phyloP scores from a whole-genome alignment of 441 rosid genomes.

The Francoa sonchifolia region DNA sequence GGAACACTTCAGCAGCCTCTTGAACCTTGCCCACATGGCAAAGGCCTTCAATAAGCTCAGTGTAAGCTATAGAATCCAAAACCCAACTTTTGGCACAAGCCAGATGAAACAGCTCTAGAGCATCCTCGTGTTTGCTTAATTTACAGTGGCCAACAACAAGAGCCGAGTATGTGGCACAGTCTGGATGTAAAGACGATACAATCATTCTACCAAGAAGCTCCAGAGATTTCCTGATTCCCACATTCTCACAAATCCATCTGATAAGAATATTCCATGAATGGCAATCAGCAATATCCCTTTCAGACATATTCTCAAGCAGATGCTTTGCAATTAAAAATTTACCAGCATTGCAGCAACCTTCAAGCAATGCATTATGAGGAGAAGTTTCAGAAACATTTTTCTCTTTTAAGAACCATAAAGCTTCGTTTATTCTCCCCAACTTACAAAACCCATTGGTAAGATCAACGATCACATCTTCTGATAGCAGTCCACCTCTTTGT shows the following conservation, averaged over 20 bases:
- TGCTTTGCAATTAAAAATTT: slow-evolving; percentile 22
- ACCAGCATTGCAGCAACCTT: slow-evolving; percentile 30
- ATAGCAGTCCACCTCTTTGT: slow-evolving; percentile 16
- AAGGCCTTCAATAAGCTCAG: slow-evolving; percentile 33
- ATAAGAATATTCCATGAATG: slow-evolving; percentile 41
- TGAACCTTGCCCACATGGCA: slow-evolving; percentile 19
- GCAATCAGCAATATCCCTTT: slow-evolving; percentile 25
- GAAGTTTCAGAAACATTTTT: slow-evolving; percentile 19
- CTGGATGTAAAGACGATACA: slow-evolving; percentile 21
- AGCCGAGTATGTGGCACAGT: slow-evolving; percentile 30
- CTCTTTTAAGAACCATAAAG: slow-evolving; percentile 29
- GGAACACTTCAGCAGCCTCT: slow-evolving; percentile 30
- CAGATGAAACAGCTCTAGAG: slow-evolving; percentile 21
- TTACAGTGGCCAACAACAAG: slow-evolving; percentile 32
- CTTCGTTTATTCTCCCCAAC: slow-evolving; percentile 21
- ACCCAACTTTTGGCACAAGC: slow-evolving; percentile 19
- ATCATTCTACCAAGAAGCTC: slow-evolving; percentile 42
- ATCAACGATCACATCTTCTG: slow-evolving; percentile 18
- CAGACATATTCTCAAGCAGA: slow-evolving; percentile 25
- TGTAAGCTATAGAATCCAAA: slow-evolving; percentile 30
- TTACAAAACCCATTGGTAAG: slow-evolving; percentile 29
- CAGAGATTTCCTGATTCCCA: slow-evolving; percentile 19
- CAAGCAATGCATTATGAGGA: slow-evolving; percentile 37
- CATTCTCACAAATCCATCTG: slow-evolving; percentile 35
- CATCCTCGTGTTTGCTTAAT: slow-evolving; percentile 20